Evolutionary conservation across 768 basidiomycete genomes (phyloP).

Genomic region (Hypholoma fasciculare): DNA sequence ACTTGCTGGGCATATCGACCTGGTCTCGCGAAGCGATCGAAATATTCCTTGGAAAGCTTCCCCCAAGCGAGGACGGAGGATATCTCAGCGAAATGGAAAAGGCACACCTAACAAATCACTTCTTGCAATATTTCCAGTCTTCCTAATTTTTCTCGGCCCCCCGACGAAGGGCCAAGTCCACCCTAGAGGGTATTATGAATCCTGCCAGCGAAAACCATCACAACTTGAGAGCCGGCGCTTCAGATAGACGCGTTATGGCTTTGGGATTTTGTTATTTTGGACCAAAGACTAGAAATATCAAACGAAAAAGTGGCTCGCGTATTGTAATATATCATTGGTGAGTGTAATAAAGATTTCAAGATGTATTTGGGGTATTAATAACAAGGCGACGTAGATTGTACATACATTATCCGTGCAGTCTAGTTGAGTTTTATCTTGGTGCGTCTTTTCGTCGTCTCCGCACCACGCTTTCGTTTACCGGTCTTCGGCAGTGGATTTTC

Average conservation of each 20-base stretch:
- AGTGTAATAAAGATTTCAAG: too few species aligned
- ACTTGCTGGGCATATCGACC: slow-evolving; percentile 3
- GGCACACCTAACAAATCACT: background rate
- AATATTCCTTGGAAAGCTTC: background rate
- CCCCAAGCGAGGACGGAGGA: background rate
- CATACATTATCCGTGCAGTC: background rate
- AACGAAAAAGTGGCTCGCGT: too few species aligned
- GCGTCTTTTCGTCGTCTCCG: slow-evolving; percentile 3
- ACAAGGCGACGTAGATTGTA: background rate
- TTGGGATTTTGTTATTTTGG: too few species aligned
- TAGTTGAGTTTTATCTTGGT: slow-evolving; percentile 19
- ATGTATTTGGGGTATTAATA: too few species aligned
- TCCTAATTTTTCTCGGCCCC: background rate
- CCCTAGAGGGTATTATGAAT: too few species aligned
- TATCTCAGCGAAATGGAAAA: background rate
- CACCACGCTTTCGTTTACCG: slow-evolving; percentile 24
- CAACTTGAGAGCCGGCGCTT: too few species aligned
- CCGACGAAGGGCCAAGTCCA: too few species aligned
- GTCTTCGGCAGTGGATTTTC: slow-evolving; percentile 23
- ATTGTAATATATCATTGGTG: too few species aligned
- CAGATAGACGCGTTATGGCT: too few species aligned
- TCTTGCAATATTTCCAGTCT: background rate
- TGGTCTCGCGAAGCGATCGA: slow-evolving; percentile 3
- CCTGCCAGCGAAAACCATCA: too few species aligned
- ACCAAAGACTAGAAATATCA: too few species aligned